Base-by-base conservation (phyloP, 169 alveolate species). In the Perkinsus marinus region DNA sequence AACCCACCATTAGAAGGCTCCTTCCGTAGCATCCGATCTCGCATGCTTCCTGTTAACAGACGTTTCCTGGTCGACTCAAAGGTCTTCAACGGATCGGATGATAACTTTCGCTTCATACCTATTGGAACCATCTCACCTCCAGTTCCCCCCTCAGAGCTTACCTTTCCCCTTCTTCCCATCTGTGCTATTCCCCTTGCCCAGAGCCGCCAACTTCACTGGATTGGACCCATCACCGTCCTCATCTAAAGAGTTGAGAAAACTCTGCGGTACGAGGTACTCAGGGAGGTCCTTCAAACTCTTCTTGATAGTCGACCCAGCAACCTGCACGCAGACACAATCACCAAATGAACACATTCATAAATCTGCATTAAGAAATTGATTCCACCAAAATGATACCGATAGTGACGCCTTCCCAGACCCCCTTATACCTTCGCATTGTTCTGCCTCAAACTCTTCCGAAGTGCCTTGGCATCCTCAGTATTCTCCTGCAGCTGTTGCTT, bases 401-500 rank as follows among this genome's bases (percentile, higher is more conserved):
- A n/a, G n/a, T n/a, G n/a, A n/a, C n/a, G n/a, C n/a, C n/a, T n/a
- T n/a, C n/a, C n/a, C n/a, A 39, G 17, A 39, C 37, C 5, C 36
- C 39, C 69, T 39, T 22, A 39, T 39, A 22, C 39, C 46, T 90
- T 90, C 16, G 43, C 69, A 36, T 90, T 90, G 22, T 39, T 30
- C 34, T 90, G 79, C 46, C 91, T 43, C 69, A 39, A 47, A 30
- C 69, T 39, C 69, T 39, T 90, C 19, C 91, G 91, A 26, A 90
- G 46, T 0, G 91, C 91, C 39, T 39, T 26, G 38, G 68, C 46
- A 36, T 39, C 92, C 7, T 93, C 39, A 3, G 95, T 94, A 68
- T 94, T 92, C n/a, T 92, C 68, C 43, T 90, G 69, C 38, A 94
- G 91, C 30, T 91, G 92, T 22, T 89, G 93, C 90, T 90, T 89